Conservation (phyloP, 2,329 filamentous ascomycete species). For the Parascedosporium putredinis region DNA sequence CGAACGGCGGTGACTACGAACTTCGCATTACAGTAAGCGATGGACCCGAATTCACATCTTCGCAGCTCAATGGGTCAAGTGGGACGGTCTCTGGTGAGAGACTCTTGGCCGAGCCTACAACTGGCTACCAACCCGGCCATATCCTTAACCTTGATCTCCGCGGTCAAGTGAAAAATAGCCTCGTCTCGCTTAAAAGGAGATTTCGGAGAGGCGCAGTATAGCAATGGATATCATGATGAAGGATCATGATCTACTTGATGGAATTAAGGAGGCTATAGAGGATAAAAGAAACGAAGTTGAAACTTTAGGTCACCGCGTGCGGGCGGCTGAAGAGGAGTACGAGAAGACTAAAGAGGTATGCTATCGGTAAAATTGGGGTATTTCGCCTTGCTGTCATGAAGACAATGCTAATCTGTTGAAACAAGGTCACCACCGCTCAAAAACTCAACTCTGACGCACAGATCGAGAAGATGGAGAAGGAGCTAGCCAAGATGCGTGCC, state of each 20-base stretch:
- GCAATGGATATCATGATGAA: constrained; percentile 89
- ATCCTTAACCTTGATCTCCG: constrained; percentile 83
- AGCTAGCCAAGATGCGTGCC: constrained; percentile 84
- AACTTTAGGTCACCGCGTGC: constrained; percentile 76
- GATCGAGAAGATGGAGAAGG: constrained; percentile 98
- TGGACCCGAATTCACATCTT: constrained; percentile 63
- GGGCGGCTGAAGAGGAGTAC: constrained; percentile 85
- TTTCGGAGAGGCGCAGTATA: constrained; percentile 75
- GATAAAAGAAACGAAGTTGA: constrained; percentile 92
- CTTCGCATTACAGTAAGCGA: constrained; percentile 74
- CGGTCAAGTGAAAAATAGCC: constrained; percentile 67
- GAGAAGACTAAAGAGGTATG: constrained; percentile 76
- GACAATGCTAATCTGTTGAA: not conserved
- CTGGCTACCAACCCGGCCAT: constrained; percentile 82
- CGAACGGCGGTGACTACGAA: constrained; percentile 77
- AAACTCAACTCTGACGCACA: constrained; percentile 84
- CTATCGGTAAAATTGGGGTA: too few species aligned
- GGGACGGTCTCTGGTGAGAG: constrained; percentile 52
- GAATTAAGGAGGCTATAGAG: constrained; percentile 92
- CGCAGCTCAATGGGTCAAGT: constrained; percentile 37
- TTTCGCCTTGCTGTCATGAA: too few species aligned
- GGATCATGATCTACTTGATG: constrained; percentile 85
- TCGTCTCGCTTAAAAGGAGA: constrained; percentile 76
- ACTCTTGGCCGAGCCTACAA: constrained; percentile 68
- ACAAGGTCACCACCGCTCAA: constrained; percentile 61